A percentile compares a stretch with the other conserved stretches of the same genome.
These are phyloP conservation scores for Rosa persica DNA, from an alignment of 306 rosid species.

Conservation along the genomic window DNA sequence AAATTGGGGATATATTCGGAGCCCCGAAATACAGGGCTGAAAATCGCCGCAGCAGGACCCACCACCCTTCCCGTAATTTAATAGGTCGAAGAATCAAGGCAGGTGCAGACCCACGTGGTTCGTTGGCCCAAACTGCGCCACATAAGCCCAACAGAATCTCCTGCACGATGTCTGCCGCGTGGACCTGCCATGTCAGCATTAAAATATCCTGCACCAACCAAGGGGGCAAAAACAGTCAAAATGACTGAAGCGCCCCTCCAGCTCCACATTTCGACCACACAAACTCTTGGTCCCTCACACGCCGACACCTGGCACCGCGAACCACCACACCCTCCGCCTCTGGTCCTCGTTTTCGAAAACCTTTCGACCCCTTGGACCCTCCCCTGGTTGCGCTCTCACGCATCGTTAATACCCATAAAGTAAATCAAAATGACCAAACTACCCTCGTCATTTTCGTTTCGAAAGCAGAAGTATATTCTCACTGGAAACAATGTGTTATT, in stretches of 20 bases:
- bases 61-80: not conserved
- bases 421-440: not conserved
- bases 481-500: too few relatives aligned
- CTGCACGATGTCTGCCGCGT: conserved; percentile 13
- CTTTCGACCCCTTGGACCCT: not conserved
- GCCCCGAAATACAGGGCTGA: conserved; percentile 19
- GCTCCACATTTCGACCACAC: conserved; percentile 24
- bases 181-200: conserved; percentile 28
- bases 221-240: conserved; percentile 1
- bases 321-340: conserved; percentile 45
- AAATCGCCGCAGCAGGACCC: not conserved
- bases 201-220: conserved; percentile 15
- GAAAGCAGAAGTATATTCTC: too few relatives aligned
- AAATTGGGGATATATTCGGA: not conserved
- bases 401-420: not conserved
- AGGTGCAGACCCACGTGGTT: conserved; percentile 22
- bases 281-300: conserved; percentile 32
- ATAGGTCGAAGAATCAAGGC: not conserved
- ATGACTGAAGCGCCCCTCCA: not conserved
- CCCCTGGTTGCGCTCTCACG: not conserved
- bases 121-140: conserved; percentile 9
- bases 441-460: not conserved
- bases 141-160: conserved; percentile 42
- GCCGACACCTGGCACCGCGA: conserved; percentile 53
- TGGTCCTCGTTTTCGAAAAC: not conserved